phyloP scores from a whole-genome alignment of 805 yeast species.

The Myxozyma neglecta region DNA sequence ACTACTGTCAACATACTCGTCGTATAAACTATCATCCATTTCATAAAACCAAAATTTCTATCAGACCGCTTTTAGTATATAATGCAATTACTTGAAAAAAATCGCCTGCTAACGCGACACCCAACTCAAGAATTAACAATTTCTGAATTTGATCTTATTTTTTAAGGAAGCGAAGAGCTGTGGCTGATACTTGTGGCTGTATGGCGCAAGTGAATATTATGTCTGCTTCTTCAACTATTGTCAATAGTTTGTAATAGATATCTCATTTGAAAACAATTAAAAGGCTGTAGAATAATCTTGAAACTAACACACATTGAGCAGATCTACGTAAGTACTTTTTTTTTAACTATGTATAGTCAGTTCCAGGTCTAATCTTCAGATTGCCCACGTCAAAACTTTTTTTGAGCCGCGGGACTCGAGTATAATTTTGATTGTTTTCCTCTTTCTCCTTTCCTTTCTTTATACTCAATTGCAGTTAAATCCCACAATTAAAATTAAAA shows the following conservation, averaged over 20 bases:
- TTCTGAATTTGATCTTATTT: not conserved
- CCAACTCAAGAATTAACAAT: not conserved
- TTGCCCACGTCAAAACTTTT: no score
- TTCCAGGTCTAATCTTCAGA: no score
- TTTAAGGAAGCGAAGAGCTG: not conserved
- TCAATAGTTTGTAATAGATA: not conserved
- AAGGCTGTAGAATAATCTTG: no score
- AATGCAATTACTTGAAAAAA: no score
- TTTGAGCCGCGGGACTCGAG: not conserved
- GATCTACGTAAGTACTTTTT: no score
- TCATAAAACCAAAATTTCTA: not conserved
- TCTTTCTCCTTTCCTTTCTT: not conserved
- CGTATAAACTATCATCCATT: slow-evolving; percentile 66
- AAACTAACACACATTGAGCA: no score
- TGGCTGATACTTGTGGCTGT: not conserved
- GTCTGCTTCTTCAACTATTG: not conserved
- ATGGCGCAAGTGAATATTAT: not conserved
- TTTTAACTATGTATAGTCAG: no score
- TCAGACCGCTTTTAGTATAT: no score
- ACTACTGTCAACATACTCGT: slow-evolving; percentile 52
- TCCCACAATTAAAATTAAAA: not conserved
- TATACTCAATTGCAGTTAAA: not conserved
- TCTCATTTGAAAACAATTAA: no score
- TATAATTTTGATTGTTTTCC: not conserved
- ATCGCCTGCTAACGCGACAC: not conserved